Base-by-base conservation (phyloP, 495 filamentous ascomycete genomes). In the Rostrohypoxylon terebratum region DNA sequence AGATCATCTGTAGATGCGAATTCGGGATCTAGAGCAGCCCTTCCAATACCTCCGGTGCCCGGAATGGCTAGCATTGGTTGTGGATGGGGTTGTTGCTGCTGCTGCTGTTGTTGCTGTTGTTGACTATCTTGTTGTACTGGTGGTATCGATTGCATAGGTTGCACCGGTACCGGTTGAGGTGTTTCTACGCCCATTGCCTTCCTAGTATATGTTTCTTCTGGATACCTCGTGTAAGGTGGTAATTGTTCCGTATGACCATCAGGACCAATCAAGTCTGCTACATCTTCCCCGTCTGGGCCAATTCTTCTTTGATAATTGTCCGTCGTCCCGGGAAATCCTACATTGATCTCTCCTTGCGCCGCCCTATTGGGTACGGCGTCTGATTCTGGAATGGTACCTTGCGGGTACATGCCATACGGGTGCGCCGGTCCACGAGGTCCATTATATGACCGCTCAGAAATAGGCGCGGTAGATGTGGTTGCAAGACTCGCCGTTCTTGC, bases 191-290 rank as follows among this genome's bases (percentile, higher is more conserved):
- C 72, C 4, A 71, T 28, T 28, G 79, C 59, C 71, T 83, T 82
- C 61, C 77, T 76, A 21, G 69, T 75, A 71, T 83, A 79, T 10
- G 75, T 81, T 4, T 86, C 89, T 51, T 91, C 88, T 1, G 93
- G 90, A 77, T 92, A 94, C 68, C 91, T 86, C 11, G 93, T 91
- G 80, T 98, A 98, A 11, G 94, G 94, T 16, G 94, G 94, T 34
- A 97, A 82, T 71, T 94, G 92, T 77, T 98, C 94, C 2, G 92
- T 91, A 78, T 97, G 94, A 1, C 94, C 94, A 73, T 95, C 92
- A 0, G 92, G 92, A n/a, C 93, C 94, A 68, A 97, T 89, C 7
- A 97, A 87, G 80, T 94, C 93, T 13, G 89, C 93, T 28, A 88
- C 83, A 66, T 97, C 94, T 81, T 96, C 94, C 68, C 93, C 92